Evolutionary conservation across 2,329 filamentous ascomycete species (phyloP), one percentile per base, ranked within the genome.

Genomic region (Sporothrix pseudoabietina): DNA sequence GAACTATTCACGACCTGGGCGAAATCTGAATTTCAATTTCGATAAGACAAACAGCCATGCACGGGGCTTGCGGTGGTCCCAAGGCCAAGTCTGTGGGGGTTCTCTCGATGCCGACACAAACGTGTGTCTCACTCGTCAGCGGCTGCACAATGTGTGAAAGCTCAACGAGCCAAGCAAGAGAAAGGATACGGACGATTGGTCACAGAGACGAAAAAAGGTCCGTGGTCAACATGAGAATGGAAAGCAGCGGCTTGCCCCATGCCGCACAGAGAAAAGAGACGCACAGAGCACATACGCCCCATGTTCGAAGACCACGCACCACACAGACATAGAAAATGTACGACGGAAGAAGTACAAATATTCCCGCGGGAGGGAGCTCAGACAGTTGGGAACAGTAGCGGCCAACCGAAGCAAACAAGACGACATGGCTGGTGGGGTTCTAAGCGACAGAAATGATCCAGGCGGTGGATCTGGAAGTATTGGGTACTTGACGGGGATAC

Each of bases 391-490:
- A 66, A 16, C 61, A 47, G 14, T 30, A 7, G 14, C 26, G 63
- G 26, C 63, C 63, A 68, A 52, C 65, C 44, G 52, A 41, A 57
- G 41, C 19, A 30, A 10, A 66, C 39, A 7, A 6, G 10, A 44
- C 35, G 52, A 16, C 32, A 57, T 30, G 52, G 22, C 35, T 69
- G 55, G 52, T n/a, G 32, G 19, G 52, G 7, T 4, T 44, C 52
- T 52, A 52, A 52, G 44, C 44, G 65, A 68, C 65, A 35, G 30
- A 22, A 47, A 19, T 30, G 39, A n/a, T 6, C 41, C 22, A 49
- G 65, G 47, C 19, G 66, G 68, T 70, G 52, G 68, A 70, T 35
- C 52, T 44, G 4, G 22, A 14, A 39, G 44, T 44, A 52, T 49
- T 68, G n/a, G 5, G 39, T 32, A 19, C n/a, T 47, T 12, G 35